Percentiles rank a stretch among this genome's conserved stretches.
Evolutionary conservation across 371 early-diverging fungal species (phyloP).

Genomic region (Mortierella sp.): DNA sequence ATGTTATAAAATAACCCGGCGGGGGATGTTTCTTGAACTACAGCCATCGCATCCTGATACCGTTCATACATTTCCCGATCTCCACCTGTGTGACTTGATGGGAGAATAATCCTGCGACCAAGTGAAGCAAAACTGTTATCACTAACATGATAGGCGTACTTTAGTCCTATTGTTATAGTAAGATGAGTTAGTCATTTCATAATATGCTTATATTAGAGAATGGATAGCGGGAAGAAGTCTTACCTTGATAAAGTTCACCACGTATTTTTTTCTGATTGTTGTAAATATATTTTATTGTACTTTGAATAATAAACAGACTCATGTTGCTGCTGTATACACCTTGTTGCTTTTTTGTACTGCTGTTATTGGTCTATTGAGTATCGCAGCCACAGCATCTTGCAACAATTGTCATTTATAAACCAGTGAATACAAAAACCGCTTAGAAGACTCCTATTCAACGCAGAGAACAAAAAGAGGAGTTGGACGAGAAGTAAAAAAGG

Average conservation of each 20-base stretch:
- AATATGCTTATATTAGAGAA: no score
- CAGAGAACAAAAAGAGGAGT: no score
- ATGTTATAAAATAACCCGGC: background rate
- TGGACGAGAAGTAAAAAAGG: no score
- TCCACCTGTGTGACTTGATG: background rate
- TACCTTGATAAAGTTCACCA: background rate
- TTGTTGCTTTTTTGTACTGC: no score
- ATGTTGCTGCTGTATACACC: no score
- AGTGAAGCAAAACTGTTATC: conserved; percentile 1
- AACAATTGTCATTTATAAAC: no score
- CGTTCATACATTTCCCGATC: background rate
- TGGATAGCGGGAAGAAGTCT: background rate
- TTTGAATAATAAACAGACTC: no score
- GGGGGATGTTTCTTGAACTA: background rate
- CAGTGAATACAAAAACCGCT: no score
- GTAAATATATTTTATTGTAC: background rate
- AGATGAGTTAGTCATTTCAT: background rate
- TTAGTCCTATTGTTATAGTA: background rate
- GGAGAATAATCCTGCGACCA: background rate
- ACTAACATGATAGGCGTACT: background rate
- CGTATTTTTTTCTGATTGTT: background rate
- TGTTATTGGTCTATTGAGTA: no score
- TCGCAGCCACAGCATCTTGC: no score
- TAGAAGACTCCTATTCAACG: no score
- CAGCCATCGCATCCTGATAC: background rate